Evolutionary conservation across 768 basidiomycete genomes (phyloP), one percentile per base, ranked within the genome.

Genomic region (Suillus subalutaceus): DNA sequence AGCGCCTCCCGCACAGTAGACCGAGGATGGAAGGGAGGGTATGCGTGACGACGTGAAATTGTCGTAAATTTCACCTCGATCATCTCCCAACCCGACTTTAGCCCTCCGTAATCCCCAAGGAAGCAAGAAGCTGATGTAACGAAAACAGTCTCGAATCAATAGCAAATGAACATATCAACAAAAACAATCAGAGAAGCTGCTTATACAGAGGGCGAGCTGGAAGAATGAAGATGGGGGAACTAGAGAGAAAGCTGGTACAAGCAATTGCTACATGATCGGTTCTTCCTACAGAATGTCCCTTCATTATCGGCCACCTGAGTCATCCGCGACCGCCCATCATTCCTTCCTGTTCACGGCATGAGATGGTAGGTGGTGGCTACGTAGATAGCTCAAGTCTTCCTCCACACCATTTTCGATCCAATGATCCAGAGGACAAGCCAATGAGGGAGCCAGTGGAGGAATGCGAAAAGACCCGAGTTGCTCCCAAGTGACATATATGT

Each of bases 401-500:
- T 46, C 44, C 44, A 46, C 18, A 56, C 55, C 20, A 6, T 4
- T 32, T 6, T 18, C 55, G 32, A 56, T 35, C 55, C 32, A 61
- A 75, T 68, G 32, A n/a, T 2, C 0, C 50, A 67, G 35, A 75
- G 68, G 23, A 58, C 71, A 50, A 57, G 76, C 30, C 70, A 69
- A 23, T 71, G 69, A 1, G 76, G 75, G 10, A 78, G 44, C 66
- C 75, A 77, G 60, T 70, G 73, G 0, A 58, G 62, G 32, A 72
- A 6, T 40, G 67, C 72, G 55, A 69, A 68, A 30, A 23, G 8
- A 35, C 66, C 67, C 15, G 86, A 73, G 48, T 78, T 71, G 4
- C 79, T 78, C 10, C 90, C 90, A 5, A 84, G 67, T 0, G 82
- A 79, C 71, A 86, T 71, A 71, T 88, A 89, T 1, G 77, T 64